Evolutionary conservation across 1,139 yeast species (phyloP).

Genomic region (Nakaseomyces kungkrabaensis): DNA sequence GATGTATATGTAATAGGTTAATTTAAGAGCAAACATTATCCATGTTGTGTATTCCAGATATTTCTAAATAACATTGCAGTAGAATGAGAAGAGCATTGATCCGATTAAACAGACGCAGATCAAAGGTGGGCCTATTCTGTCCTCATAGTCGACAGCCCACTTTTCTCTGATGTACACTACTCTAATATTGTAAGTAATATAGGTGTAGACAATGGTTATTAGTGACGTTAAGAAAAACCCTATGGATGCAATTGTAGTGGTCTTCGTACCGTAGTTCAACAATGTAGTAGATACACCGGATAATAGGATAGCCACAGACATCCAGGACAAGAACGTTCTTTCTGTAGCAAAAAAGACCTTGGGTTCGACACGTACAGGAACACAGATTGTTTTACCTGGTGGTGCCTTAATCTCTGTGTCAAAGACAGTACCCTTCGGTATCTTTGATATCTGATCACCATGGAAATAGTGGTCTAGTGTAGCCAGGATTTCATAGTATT

Average conservation of each 20-base stretch:
- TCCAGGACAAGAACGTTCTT: slow-evolving; percentile 71
- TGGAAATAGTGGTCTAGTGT: slow-evolving; percentile 41
- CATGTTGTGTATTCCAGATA: no score
- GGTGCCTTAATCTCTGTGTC: slow-evolving; percentile 60
- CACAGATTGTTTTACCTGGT: slow-evolving; percentile 62
- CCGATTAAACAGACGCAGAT: slow-evolving; percentile 66
- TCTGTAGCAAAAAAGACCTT: slow-evolving; percentile 80
- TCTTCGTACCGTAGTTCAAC: slow-evolving; percentile 56
- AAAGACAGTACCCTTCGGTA: slow-evolving; percentile 74
- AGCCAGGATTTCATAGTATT: slow-evolving; percentile 14
- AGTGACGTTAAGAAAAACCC: slow-evolving; percentile 84
- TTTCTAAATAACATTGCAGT: slow-evolving; percentile 26
- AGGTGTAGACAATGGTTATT: slow-evolving; percentile 62
- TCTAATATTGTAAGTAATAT: slow-evolving; percentile 69
- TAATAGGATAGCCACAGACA: slow-evolving; percentile 60
- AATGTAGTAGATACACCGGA: slow-evolving; percentile 67
- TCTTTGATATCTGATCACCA: slow-evolving; percentile 61
- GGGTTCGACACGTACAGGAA: slow-evolving; percentile 76
- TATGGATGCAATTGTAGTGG: slow-evolving; percentile 70
- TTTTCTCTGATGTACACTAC: slow-evolving; percentile 74
- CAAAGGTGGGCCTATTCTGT: slow-evolving; percentile 75
- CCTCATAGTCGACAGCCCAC: slow-evolving; percentile 78
- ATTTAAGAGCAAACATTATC: no score
- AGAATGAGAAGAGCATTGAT: slow-evolving; percentile 64
- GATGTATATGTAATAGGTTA: background rate